Conservation (phyloP, 768 basidiomycete genomes). For the Lanmaoa pseudosensibilis region DNA sequence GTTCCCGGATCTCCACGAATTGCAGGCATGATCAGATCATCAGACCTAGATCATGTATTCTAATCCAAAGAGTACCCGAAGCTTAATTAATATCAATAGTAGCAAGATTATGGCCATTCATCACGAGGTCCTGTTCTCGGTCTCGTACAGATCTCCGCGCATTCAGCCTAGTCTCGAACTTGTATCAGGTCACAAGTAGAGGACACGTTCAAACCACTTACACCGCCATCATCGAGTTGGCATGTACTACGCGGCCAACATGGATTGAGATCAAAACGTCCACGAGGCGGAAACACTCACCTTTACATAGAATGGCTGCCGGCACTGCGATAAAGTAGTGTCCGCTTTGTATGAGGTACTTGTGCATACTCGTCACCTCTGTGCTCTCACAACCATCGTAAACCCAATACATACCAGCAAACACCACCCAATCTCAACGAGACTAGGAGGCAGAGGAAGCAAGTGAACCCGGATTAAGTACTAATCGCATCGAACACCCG, state of each 20-base stretch:
- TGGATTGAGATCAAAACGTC: not conserved
- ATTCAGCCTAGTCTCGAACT: conserved; percentile 3
- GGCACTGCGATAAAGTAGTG: not conserved
- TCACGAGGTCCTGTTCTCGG: not conserved
- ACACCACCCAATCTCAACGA: conserved; percentile 10
- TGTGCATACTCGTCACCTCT: not conserved
- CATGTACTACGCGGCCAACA: conserved; percentile 1
- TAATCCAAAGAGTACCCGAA: conserved; percentile 32
- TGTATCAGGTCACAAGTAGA: not conserved
- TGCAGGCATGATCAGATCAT: too few relatives aligned
- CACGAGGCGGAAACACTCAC: not conserved
- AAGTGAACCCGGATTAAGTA: not conserved
- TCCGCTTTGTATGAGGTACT: not conserved
- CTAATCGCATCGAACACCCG: not conserved
- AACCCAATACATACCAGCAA: not conserved
- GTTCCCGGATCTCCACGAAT: too few relatives aligned
- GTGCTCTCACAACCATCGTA: not conserved
- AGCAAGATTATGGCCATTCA: not conserved
- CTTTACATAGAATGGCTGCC: conserved; percentile 4
- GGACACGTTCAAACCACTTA: not conserved
- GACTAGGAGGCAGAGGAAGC: not conserved
- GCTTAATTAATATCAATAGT: conserved; percentile 19
- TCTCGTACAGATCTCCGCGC: conserved; percentile 4
- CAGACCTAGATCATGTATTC: too few relatives aligned
- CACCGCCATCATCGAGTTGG: conserved; percentile 19